Evolutionary conservation across 345 rosid genomes (phyloP).

Genomic region (Brassica incana): DNA sequence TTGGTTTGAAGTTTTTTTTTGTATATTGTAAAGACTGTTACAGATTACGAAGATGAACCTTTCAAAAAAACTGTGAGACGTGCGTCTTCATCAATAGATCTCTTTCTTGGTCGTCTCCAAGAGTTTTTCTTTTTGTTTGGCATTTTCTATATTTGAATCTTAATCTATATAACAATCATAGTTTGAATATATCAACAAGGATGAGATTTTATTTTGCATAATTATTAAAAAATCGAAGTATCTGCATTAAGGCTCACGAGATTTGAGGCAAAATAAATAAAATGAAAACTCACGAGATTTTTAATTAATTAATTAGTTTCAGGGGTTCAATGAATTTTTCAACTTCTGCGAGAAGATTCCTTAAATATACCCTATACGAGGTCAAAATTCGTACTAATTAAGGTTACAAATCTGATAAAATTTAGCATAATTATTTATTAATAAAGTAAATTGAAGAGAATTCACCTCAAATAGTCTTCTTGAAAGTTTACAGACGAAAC

Average conservation of each 20-base stretch:
- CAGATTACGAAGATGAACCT: slow-evolving; percentile 13
- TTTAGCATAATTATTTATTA: background rate
- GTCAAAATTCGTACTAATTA: background rate
- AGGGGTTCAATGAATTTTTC: background rate
- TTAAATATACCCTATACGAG: background rate
- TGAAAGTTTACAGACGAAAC: slow-evolving; percentile 12
- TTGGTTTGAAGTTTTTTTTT: slow-evolving; percentile 21
- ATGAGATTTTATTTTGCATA: slow-evolving; percentile 7
- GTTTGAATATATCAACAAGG: slow-evolving; percentile 31
- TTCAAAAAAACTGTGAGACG: slow-evolving; percentile 16
- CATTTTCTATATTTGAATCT: slow-evolving; percentile 32
- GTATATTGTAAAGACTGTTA: slow-evolving; percentile 19
- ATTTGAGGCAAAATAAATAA: background rate
- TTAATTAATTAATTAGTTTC: background rate
- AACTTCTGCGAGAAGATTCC: slow-evolving; percentile 4
- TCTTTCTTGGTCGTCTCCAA: slow-evolving; percentile 15
- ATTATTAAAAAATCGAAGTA: background rate
- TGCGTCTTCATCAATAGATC: slow-evolving; percentile 30
- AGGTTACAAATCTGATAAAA: background rate
- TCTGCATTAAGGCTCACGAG: background rate
- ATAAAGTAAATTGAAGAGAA: background rate
- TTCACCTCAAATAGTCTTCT: slow-evolving; percentile 8
- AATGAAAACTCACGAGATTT: background rate
- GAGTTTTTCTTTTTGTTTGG: background rate
- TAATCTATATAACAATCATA: background rate